A percentile compares a stretch with the other conserved stretches of the same genome.
phyloP scores from a whole-genome alignment of 2,329 filamentous ascomycete genomes.

The Aspergillus tanneri region DNA sequence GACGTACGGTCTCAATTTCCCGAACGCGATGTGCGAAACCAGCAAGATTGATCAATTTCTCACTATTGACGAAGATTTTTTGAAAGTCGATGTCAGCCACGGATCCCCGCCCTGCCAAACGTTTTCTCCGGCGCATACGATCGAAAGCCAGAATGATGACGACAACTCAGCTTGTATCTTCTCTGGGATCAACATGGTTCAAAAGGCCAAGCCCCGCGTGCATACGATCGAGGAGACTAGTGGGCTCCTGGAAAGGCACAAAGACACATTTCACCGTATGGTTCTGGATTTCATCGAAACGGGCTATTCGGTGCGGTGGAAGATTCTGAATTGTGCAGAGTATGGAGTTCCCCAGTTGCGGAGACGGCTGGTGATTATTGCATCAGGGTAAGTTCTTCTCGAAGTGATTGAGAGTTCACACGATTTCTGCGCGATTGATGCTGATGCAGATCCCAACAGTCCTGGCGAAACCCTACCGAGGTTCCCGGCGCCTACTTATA shows the following conservation, averaged over 20 bases:
- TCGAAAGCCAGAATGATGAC: constrained; percentile 58
- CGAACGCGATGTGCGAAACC: constrained; percentile 33
- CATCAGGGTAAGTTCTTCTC: constrained; percentile 48
- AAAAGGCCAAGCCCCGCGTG: constrained; percentile 61
- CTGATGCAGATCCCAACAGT: constrained; percentile 38
- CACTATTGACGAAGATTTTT: constrained; percentile 27
- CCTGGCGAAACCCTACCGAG: constrained; percentile 69
- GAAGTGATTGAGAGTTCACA: too few relatives aligned
- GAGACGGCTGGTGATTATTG: constrained; percentile 53
- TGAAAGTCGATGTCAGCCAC: constrained; percentile 67
- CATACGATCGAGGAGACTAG: constrained; percentile 78
- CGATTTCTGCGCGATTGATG: too few relatives aligned
- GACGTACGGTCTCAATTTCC: constrained; percentile 62
- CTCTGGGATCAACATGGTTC: constrained; percentile 53
- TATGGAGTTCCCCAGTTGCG: constrained; percentile 53
- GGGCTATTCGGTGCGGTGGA: constrained; percentile 71
- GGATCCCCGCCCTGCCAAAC: constrained; percentile 75
- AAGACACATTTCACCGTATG: constrained; percentile 58
- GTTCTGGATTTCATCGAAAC: constrained; percentile 63
- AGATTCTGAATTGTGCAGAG: constrained; percentile 52
- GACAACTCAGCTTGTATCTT: constrained; percentile 62
- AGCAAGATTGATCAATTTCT: constrained; percentile 49
- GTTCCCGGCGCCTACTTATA: constrained; percentile 64
- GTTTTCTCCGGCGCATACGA: constrained; percentile 71
- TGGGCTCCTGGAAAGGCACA: constrained; percentile 60